Evolutionary conservation across 1,284 basidiomycete genomes (phyloP).

Genomic region (Sanghuangporus sanghuang): DNA sequence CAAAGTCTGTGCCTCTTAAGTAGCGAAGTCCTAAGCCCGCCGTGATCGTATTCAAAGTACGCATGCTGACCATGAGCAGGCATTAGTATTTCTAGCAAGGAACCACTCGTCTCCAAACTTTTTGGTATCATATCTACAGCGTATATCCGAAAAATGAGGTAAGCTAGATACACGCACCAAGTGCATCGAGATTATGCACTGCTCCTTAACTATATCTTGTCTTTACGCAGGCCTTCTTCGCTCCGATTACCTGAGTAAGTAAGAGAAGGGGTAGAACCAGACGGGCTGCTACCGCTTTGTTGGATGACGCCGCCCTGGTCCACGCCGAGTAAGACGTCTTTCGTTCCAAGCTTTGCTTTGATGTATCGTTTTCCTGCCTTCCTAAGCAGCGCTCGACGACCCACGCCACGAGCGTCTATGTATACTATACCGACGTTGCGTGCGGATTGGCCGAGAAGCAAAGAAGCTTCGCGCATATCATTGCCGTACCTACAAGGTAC

Average conservation of each 20-base stretch:
- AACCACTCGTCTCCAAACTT: neutral
- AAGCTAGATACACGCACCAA: neutral
- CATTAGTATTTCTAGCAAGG: neutral
- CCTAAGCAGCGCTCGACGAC: slow-evolving; percentile 35
- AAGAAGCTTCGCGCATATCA: slow-evolving; percentile 36
- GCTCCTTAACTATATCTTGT: neutral
- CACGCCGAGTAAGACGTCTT: slow-evolving; percentile 14
- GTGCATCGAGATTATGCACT: neutral
- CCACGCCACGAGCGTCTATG: slow-evolving; percentile 40
- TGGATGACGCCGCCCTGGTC: slow-evolving; percentile 3
- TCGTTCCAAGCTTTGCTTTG: slow-evolving; percentile 22
- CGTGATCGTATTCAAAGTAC: neutral
- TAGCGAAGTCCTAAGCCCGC: neutral
- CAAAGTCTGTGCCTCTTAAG: neutral
- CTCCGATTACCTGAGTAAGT: neutral
- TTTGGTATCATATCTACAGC: neutral
- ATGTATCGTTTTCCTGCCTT: slow-evolving; percentile 25
- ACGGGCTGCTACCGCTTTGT: neutral
- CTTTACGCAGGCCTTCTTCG: neutral
- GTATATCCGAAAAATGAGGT: neutral
- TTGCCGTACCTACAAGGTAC: slow-evolving; percentile 30
- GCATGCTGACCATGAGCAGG: neutral
- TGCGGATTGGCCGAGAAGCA: slow-evolving; percentile 31
- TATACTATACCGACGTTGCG: slow-evolving; percentile 43
- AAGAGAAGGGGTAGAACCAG: neutral